Evolutionary conservation across 2,329 filamentous ascomycete genomes (phyloP), one percentile per base, ranked within the genome.

Genomic region (Tolypocladium album): DNA sequence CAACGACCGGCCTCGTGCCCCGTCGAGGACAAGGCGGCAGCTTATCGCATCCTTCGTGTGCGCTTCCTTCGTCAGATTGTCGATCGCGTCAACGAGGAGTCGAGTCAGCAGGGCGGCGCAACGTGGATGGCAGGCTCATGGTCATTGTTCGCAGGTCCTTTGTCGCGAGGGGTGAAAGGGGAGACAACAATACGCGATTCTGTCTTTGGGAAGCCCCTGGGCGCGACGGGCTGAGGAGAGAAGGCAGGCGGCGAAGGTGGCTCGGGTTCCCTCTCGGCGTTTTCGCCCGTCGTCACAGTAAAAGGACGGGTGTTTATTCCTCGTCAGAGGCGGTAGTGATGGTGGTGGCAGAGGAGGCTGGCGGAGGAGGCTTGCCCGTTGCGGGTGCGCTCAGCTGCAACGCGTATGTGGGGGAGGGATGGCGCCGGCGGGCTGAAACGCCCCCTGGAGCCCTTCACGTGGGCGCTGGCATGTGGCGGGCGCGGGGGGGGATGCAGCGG

Each of bases 21-120:
- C n/a, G 42, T 22, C 3, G 8, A 42, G n/a, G 53, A 38, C 40
- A 53, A 34, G 3, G 40, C 38, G 31, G n/a, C 22, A 8, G 40
- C 31, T 36, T 60, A 60, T 60, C 55, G 58, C 58, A 60, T 60
- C 58, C 43, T 53, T 13, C 31, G 40, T 12, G 9, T 53, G 50
- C 9, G 12, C 11, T 9, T 38, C 31, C 27, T 53, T 4, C 2
- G 17, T 53, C 20, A 9, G 20, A 9, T 15, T 31, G 31, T 1
- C 3, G 50, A 8, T 13, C 1, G 50, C 50, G 31, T 53, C 50
- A 53, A 22, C 50, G 50, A 45, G 36, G 22, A 42, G 45, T 27
- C n/a, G 45, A 22, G 20, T 27, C 13, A 36, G 36, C 22, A 53
- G 36, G 36, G 17, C 43, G 45, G 27, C 43, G 57, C 47, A 22